phyloP scores from a whole-genome alignment of 2,329 filamentous ascomycete species.

The Beauveria australis region DNA sequence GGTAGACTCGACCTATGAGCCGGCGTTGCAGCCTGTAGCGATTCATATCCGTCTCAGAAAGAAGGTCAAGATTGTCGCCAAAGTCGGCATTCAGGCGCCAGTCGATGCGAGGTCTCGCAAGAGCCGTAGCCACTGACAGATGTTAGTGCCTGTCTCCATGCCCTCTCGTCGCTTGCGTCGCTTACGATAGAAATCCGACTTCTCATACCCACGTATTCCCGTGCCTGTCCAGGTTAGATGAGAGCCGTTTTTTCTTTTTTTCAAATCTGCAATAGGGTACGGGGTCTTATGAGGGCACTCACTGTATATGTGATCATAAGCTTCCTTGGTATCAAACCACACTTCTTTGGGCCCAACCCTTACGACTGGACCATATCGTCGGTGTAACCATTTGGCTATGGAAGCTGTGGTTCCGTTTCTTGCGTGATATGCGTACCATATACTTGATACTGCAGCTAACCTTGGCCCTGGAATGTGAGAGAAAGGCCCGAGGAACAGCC shows the following conservation, averaged over 20 bases:
- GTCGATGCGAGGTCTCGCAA: constrained; percentile 35
- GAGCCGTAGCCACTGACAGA: constrained; percentile 34
- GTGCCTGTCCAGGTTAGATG: constrained; percentile 24
- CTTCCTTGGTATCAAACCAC: constrained; percentile 41
- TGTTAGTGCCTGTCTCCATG: not conserved
- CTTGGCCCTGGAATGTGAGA: constrained; percentile 37
- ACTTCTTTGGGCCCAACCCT: constrained; percentile 46
- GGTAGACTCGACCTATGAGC: constrained; percentile 41
- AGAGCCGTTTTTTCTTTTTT: not conserved
- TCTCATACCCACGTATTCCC: constrained; percentile 37
- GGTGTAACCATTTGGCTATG: constrained; percentile 37
- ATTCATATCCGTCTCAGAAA: constrained; percentile 38
- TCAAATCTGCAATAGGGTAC: too few species aligned
- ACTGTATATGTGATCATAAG: constrained; percentile 41
- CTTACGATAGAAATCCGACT: constrained; percentile 45
- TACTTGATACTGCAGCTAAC: constrained; percentile 36
- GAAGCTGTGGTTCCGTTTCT: constrained; percentile 33
- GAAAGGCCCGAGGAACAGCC: constrained; percentile 36
- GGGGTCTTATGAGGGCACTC: constrained; percentile 11
- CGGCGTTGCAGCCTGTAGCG: constrained; percentile 42
- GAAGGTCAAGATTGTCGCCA: constrained; percentile 39
- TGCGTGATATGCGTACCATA: constrained; percentile 40
- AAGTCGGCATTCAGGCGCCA: constrained; percentile 28
- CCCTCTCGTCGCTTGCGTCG: not conserved
- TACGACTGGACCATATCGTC: constrained; percentile 40